Conservation (phyloP, 177 flowering plant species). For the Vitis hybrid region DNA sequence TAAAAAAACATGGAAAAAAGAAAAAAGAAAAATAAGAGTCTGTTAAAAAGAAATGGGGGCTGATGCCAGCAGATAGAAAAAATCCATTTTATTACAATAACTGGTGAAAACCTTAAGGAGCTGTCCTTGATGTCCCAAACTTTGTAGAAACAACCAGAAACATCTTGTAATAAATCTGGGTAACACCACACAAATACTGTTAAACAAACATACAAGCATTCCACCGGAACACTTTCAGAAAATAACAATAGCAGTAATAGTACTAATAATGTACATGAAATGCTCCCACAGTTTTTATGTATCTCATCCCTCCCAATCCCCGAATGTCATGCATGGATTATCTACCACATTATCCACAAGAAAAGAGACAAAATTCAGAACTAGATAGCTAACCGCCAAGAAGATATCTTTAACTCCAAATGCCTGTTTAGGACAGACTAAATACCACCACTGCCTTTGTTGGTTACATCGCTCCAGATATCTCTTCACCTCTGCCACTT, state of each 20-base stretch:
- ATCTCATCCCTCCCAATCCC: neutral
- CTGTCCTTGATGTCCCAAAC: conserved; percentile 10
- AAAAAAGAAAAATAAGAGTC: too few species aligned
- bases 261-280: conserved; percentile 19
- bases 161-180: conserved; percentile 6
- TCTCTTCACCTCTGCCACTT: conserved; percentile 56
- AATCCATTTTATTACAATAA: conserved; percentile 19
- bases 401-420: conserved; percentile 4
- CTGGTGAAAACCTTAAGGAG: neutral
- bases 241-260: conserved; percentile 2
- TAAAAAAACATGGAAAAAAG: too few species aligned
- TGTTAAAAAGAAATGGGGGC: too few species aligned
- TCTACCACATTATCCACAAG: neutral
- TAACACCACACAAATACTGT: conserved; percentile 19
- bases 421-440: neutral
- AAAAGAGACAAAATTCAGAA: neutral
- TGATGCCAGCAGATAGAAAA: neutral
- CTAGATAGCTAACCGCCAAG: neutral
- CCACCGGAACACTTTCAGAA: neutral
- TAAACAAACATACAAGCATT: conserved; percentile 7
- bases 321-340: neutral
- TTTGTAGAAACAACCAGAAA: conserved; percentile 9
- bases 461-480: neutral
- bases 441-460: neutral
- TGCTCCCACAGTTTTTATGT: conserved; percentile 1